These are phyloP conservation scores for Xylariaceae sp. DNA, from an alignment of 2,329 filamentous ascomycete genomes.

Conservation along the genomic window DNA sequence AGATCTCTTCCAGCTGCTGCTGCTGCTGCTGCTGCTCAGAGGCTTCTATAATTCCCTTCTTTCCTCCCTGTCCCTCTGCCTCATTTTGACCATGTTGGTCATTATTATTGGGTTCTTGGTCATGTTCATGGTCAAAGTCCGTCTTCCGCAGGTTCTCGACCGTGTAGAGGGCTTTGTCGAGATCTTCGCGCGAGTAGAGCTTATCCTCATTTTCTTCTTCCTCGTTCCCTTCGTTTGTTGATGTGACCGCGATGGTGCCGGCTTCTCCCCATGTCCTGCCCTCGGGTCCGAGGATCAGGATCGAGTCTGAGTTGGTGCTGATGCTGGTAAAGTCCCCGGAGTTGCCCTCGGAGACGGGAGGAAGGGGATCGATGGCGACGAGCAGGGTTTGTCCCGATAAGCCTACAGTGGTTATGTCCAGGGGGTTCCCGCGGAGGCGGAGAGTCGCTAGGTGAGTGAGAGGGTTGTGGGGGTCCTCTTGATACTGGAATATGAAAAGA, in stretches of 20 bases:
- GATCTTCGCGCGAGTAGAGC: constrained; percentile 23
- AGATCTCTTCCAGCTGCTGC: too few relatives aligned
- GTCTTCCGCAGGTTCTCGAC: constrained; percentile 31
- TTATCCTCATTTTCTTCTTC: too few relatives aligned
- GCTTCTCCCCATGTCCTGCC: constrained; percentile 11
- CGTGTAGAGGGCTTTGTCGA: constrained; percentile 28
- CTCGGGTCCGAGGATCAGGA: constrained; percentile 19
- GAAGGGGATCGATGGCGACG: constrained; percentile 38
- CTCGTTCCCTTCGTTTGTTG: too few relatives aligned
- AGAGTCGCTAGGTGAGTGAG: constrained; percentile 44
- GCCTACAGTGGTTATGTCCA: constrained; percentile 43
- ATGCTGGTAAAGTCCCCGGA: too few relatives aligned
- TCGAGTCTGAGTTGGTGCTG: too few relatives aligned
- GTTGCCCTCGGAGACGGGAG: too few relatives aligned
- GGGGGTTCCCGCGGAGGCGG: constrained; percentile 57
- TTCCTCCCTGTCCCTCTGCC: too few relatives aligned
- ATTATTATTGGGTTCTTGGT: too few relatives aligned
- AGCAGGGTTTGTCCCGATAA: constrained; percentile 22
- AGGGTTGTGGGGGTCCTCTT: not conserved
- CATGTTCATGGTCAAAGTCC: constrained; percentile 21
- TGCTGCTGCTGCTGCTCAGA: too few relatives aligned
- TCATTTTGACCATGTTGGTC: too few relatives aligned
- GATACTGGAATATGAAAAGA: not conserved
- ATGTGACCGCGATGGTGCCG: constrained; percentile 7
- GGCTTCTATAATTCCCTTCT: too few relatives aligned